phyloP scores from a whole-genome alignment of 345 rosid genomes.

The Brassica incana region DNA sequence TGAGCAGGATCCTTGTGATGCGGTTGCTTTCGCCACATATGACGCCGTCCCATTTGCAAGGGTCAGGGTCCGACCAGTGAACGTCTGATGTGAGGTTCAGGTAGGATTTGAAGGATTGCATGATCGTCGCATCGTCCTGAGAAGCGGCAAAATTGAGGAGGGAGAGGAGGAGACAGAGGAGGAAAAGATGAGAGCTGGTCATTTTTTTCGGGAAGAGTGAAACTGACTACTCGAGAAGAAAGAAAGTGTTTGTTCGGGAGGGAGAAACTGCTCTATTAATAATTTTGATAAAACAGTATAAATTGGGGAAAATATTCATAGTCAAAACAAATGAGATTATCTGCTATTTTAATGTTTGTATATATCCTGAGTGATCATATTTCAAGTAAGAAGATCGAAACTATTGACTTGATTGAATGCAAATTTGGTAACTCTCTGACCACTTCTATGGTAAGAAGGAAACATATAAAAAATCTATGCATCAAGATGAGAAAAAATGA shows the following conservation, averaged over 20 bases:
- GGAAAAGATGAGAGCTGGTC: conserved; percentile 34
- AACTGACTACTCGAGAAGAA: neutral
- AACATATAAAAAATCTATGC: neutral
- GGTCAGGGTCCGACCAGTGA: conserved; percentile 63
- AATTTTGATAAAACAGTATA: neutral
- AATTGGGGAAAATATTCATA: neutral
- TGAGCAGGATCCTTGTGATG: conserved; percentile 61
- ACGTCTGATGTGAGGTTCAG: conserved; percentile 43
- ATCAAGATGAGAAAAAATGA: neutral
- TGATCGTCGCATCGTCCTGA: conserved; percentile 31
- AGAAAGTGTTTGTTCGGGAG: neutral
- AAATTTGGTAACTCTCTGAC: neutral
- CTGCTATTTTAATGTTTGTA: neutral
- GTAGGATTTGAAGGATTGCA: conserved; percentile 38
- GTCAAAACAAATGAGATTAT: neutral
- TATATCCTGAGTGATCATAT: neutral
- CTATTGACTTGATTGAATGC: neutral
- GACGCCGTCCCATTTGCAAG: conserved; percentile 59
- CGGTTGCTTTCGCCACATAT: conserved; percentile 37
- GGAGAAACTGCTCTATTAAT: neutral
- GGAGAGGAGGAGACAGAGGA: conserved; percentile 31
- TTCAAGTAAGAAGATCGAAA: neutral
- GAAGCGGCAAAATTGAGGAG: conserved; percentile 23
- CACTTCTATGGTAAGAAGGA: neutral
- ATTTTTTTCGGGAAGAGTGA: conserved; percentile 9